Conservation (phyloP, 2,329 filamentous ascomycete genomes). For the Monilinia aucupariae region DNA sequence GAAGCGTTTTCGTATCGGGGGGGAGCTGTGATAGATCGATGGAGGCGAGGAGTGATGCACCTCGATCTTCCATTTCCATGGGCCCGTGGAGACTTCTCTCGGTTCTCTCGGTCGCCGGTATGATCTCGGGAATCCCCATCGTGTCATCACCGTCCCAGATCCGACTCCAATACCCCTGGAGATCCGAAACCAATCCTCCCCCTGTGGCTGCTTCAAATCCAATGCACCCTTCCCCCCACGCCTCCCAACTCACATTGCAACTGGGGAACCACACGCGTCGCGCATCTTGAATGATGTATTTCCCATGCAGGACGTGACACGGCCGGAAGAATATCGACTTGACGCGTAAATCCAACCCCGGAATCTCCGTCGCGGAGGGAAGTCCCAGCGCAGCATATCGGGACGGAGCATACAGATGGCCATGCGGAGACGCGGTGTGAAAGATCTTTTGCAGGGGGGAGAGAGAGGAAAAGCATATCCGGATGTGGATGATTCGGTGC, state of each 20-base stretch:
- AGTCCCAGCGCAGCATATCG: constrained; percentile 60
- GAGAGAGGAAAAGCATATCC: constrained; percentile 70
- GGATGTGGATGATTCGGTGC: constrained; percentile 38
- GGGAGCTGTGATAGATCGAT: constrained; percentile 6
- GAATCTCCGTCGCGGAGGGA: constrained; percentile 47
- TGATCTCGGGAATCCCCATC: constrained; percentile 2
- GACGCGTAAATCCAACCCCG: constrained; percentile 60
- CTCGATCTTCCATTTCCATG: constrained; percentile 46
- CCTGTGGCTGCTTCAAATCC: constrained; percentile 57
- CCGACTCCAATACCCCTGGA: constrained; percentile 4
- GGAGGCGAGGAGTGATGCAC: constrained; percentile 44
- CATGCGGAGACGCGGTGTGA: constrained; percentile 58
- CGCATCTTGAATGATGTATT: constrained; percentile 71
- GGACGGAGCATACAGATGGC: constrained; percentile 50
- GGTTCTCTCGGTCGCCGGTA: background rate
- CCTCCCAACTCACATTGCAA: constrained; percentile 81
- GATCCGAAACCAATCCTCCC: constrained; percentile 46
- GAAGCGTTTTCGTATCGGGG: background rate
- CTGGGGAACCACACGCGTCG: constrained; percentile 63
- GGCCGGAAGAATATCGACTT: constrained; percentile 77
- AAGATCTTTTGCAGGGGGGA: constrained; percentile 69
- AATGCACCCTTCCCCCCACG: constrained; percentile 78
- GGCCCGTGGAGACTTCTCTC: constrained; percentile 56
- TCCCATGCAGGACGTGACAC: constrained; percentile 83
- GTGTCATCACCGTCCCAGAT: constrained; percentile 12